Evolutionary conservation across 2,329 filamentous ascomycete genomes (phyloP).

Genomic region (Plenodomus biglobosus): DNA sequence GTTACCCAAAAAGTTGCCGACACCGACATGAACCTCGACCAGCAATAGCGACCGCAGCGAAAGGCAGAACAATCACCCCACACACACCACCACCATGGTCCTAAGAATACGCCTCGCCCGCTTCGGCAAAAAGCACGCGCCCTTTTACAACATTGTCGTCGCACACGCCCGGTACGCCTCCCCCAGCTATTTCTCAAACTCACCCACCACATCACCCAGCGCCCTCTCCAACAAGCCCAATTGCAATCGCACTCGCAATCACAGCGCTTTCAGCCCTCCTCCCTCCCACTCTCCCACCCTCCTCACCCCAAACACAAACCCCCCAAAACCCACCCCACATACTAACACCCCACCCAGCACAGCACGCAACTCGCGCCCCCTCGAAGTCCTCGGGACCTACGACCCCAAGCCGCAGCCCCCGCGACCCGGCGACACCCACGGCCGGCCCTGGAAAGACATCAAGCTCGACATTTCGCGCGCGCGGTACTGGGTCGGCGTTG

Average conservation of each 20-base stretch:
- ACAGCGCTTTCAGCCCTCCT: no score
- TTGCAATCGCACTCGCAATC: no score
- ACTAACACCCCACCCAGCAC: slow-evolving; percentile 57
- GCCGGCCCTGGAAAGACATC: slow-evolving; percentile 83
- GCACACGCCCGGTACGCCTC: slow-evolving; percentile 77
- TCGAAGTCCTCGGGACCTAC: slow-evolving; percentile 82
- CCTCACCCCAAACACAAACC: no score
- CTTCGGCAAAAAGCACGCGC: slow-evolving; percentile 84
- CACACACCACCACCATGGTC: slow-evolving; percentile 65
- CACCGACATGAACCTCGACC: slow-evolving; percentile 4
- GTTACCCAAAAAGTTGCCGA: slow-evolving; percentile 8
- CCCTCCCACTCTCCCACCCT: no score
- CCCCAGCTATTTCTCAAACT: not conserved
- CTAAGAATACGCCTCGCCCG: slow-evolving; percentile 91
- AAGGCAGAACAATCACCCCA: not conserved
- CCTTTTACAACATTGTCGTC: slow-evolving; percentile 97
- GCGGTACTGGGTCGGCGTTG: slow-evolving; percentile 95
- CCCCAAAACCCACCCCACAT: not conserved
- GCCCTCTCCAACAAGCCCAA: not conserved
- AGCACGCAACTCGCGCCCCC: slow-evolving; percentile 80
- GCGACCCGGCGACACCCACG: slow-evolving; percentile 53
- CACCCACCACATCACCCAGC: no score
- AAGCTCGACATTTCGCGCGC: slow-evolving; percentile 78
- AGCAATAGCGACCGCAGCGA: not conserved
- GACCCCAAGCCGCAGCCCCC: slow-evolving; percentile 60